Percentiles rank a stretch among this genome's conserved stretches.
Evolutionary conservation across 2,329 filamentous ascomycete species (phyloP).

Genomic region (Diplodia corticola): DNA sequence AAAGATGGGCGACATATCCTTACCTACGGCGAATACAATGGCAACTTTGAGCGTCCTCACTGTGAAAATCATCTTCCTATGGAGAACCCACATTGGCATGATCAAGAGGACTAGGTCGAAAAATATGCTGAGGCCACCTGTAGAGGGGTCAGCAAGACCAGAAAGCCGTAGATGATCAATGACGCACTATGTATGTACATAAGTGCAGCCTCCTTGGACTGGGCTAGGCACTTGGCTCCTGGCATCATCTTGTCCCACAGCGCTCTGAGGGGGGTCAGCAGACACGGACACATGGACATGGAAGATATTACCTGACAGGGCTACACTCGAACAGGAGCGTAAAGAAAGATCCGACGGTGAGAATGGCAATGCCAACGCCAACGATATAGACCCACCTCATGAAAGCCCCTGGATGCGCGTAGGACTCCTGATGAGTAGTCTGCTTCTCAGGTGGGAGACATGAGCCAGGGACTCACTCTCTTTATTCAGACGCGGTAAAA

Average conservation of each 20-base stretch:
- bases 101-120: slow-evolving; percentile 36
- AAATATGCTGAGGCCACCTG: slow-evolving; percentile 29
- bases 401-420: background rate
- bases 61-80: slow-evolving; percentile 40
- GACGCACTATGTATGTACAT: slow-evolving; percentile 35
- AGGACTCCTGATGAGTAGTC: background rate
- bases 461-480: slow-evolving; percentile 32
- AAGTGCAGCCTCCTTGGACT: slow-evolving; percentile 31
- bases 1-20: background rate
- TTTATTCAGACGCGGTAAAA: slow-evolving; percentile 39
- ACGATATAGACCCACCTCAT: slow-evolving; percentile 7
- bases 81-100: slow-evolving; percentile 37
- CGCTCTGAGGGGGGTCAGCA: background rate
- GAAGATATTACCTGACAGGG: slow-evolving; percentile 14
- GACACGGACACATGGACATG: background rate
- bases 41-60: slow-evolving; percentile 38
- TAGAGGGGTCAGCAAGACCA: background rate
- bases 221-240: slow-evolving; percentile 31
- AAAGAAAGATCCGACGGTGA: slow-evolving; percentile 14
- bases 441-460: background rate
- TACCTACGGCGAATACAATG: slow-evolving; percentile 39
- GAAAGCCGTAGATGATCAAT: slow-evolving; percentile 24
- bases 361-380: background rate
- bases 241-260: slow-evolving; percentile 24
- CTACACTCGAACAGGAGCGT: slow-evolving; percentile 22